Base-by-base conservation (phyloP, 345 rosid species). In the Turnera subulata region DNA sequence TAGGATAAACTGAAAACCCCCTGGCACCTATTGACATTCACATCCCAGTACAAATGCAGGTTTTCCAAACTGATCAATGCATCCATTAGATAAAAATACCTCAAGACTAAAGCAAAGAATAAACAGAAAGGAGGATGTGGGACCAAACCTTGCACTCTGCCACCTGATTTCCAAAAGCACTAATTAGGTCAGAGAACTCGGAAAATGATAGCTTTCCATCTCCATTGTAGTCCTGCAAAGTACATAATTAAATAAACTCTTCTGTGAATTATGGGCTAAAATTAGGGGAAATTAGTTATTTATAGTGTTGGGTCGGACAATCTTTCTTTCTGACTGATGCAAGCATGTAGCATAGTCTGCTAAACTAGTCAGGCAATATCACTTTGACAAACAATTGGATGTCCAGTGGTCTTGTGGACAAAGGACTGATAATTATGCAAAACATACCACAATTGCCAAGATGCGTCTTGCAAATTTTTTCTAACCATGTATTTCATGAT, bases 161-260 rank as follows among this genome's bases (percentile, higher is more conserved):
- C 55, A 79, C 77, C 67, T 69, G 78, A 49, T 88, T 92, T 53
- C 98, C 98, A 69, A 89, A 92, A 56, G 91, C 96, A 71, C 68
- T 61, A 18, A 92, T 80, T 54, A 92, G 70, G 75, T 80, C 82
- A 32, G 84, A 81, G 68, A 92, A 86, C 77, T 92, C 98, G 0
- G 86, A 68, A 62, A 84, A 76, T 20, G 98, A 84, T 56, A 92
- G 95, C 51, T 66, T 67, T 59, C 98, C 98, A 83, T 92, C 96
- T 70, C 74, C 82, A 73, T 92, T 63, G 62, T 77, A 79, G 71
- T 92, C 96, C 98, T 91, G 78, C 10, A n/a, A n/a, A 29, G 33
- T 60, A 72, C 7, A 58, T 44, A 1, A 25, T 8, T 48, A n/a
- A 21, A 15, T 14, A 49, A 23, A 23, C 23, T 1, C 15, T 29